Conservation (phyloP, 2,329 filamentous ascomycete genomes). For the Botrytis deweyae region DNA sequence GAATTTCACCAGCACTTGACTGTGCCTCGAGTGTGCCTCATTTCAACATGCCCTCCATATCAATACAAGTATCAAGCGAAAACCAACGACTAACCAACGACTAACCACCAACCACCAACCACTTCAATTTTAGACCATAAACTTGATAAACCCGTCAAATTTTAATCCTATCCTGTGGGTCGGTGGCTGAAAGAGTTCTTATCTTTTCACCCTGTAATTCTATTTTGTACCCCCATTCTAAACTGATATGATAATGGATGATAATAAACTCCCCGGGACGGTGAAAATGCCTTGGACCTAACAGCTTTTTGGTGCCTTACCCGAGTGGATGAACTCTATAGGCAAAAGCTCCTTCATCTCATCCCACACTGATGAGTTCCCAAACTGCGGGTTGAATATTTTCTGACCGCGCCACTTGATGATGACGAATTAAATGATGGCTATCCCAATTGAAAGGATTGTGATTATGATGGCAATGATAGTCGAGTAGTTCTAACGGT, state of each 20-base stretch:
- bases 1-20: neutral
- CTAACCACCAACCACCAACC: neutral
- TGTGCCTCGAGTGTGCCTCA: slow-evolving; percentile 10
- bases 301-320: neutral
- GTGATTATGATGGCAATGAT: neutral
- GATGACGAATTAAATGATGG: neutral
- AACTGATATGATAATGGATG: neutral
- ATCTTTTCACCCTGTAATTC: slow-evolving; percentile 17
- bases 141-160: neutral
- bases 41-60: neutral
- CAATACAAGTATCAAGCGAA: slow-evolving; percentile 4
- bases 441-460: neutral
- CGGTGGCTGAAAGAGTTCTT: slow-evolving; percentile 19
- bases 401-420: neutral
- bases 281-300: neutral
- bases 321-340: neutral
- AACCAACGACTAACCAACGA: neutral
- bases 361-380: neutral
- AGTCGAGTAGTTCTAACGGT: neutral
- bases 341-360: neutral
- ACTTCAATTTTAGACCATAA: neutral
- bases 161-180: slow-evolving; percentile 6
- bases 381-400: slow-evolving; percentile 1
- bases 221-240: neutral
- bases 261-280: neutral